These are phyloP conservation scores for Chrysosporium keratinophilum DNA, from an alignment of 2,329 filamentous ascomycete species.

Conservation along the genomic window DNA sequence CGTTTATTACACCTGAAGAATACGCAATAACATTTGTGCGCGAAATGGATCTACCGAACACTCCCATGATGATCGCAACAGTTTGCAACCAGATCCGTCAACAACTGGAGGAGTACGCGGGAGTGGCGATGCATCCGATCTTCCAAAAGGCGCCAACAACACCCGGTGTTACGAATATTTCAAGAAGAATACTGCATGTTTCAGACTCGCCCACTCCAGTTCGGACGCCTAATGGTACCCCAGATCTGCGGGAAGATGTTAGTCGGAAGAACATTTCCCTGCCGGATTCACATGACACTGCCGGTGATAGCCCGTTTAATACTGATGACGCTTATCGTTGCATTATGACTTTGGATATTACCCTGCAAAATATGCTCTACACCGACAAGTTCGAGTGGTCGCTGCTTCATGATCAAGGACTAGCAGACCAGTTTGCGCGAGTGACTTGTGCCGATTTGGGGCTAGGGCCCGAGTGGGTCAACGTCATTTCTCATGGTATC, in stretches of 20 bases:
- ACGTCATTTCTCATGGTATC: conserved; percentile 88
- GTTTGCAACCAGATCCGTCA: conserved; percentile 92
- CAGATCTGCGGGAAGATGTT: conserved; percentile 18
- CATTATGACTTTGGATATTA: conserved; percentile 81
- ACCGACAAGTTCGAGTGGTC: conserved; percentile 99
- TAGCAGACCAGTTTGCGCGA: conserved; percentile 84
- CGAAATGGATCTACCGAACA: conserved; percentile 80
- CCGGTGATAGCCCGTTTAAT: conserved; percentile 65
- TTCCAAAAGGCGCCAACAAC: conserved; percentile 54
- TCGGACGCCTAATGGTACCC: conserved; percentile 17
- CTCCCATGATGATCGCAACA: conserved; percentile 57
- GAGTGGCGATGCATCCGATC: conserved; percentile 82
- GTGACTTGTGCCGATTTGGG: conserved; percentile 88
- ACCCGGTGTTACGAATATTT: conserved; percentile 34
- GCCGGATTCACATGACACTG: conserved; percentile 30
- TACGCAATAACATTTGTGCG: conserved; percentile 87
- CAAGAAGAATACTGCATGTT: neutral
- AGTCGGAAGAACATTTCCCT: conserved; percentile 14
- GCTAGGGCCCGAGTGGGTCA: conserved; percentile 82
- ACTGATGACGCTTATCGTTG: conserved; percentile 93
- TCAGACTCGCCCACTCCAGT: conserved; percentile 22
- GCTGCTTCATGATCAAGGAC: conserved; percentile 77
- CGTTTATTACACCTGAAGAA: conserved; percentile 84
- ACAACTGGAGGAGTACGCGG: conserved; percentile 91
- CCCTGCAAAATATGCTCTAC: conserved; percentile 81